Conservation (phyloP, 495 filamentous ascomycete species). For the Trichoderma gamsii region DNA sequence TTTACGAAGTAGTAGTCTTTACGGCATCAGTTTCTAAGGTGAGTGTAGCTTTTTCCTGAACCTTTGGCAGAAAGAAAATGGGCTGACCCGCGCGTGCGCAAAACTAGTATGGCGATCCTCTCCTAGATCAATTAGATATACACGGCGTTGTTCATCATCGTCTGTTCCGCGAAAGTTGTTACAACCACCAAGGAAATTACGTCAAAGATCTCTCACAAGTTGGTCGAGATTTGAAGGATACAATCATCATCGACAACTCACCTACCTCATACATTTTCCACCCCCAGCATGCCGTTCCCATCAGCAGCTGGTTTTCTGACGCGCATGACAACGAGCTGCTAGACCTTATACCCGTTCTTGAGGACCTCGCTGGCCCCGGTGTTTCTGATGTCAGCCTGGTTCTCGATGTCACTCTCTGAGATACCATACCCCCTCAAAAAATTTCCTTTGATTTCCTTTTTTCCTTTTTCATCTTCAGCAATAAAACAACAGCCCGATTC, state of each 20-base stretch:
- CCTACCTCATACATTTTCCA: slow-evolving; percentile 99
- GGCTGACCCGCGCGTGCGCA: slow-evolving; percentile 15
- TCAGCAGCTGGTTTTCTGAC: slow-evolving; percentile 99
- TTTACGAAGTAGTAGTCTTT: slow-evolving; percentile 98
- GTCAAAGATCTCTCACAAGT: slow-evolving; percentile 98
- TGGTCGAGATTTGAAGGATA: slow-evolving; percentile 90
- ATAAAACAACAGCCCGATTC: slow-evolving; percentile 23
- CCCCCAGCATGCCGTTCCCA: slow-evolving; percentile 96
- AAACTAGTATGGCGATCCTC: slow-evolving; percentile 84
- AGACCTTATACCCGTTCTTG: slow-evolving; percentile 95
- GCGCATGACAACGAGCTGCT: slow-evolving; percentile 98
- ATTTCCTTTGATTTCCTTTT: slow-evolving; percentile 17
- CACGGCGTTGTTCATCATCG: slow-evolving; percentile 95
- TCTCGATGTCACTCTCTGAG: slow-evolving; percentile 86
- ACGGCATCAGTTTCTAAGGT: slow-evolving; percentile 99
- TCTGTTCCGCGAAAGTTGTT: slow-evolving; percentile 96
- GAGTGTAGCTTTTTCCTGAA: slow-evolving; percentile 24
- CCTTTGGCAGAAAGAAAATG: neutral
- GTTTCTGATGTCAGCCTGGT: slow-evolving; percentile 96
- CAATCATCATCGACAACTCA: slow-evolving; percentile 99
- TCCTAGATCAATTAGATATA: slow-evolving; percentile 95
- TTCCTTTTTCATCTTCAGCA: slow-evolving; percentile 16
- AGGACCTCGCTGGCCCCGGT: slow-evolving; percentile 82
- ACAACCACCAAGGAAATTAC: slow-evolving; percentile 99
- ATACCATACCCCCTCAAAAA: slow-evolving; percentile 22